Base-by-base conservation (phyloP, 148 eudicot species). In the Fallopia convolvulus region DNA sequence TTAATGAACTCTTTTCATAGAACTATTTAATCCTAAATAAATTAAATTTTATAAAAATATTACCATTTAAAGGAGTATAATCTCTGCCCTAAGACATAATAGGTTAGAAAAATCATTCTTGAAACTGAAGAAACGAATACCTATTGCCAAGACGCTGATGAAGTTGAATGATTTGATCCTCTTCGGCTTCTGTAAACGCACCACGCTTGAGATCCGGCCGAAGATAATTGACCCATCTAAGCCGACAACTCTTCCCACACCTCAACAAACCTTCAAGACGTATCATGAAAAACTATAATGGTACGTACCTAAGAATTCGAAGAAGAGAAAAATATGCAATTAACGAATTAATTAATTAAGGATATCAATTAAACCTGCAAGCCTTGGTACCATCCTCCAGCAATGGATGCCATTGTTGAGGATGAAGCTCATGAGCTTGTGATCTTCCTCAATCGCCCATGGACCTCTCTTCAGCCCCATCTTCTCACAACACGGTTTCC, bases 381-480 rank as follows among this genome's bases (percentile, higher is more conserved):
- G 89, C 81, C 84, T 85, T 5, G 97, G 97, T 49, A 92, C 86
- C 40, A 41, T 83, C 49, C 97, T 83, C 97, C 93, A 92, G 66
- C 92, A 88, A 50, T 77, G 90, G 63, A 86, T 86, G 49, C 97
- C 97, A 74, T 90, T 87, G 53, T 78, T 85, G 63, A 88, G 80
- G 60, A 92, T 90, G 75, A 88, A 92, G 76, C 46, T 82, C 78
- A 88, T 77, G 48, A 92, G 94, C 82, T 84, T 90, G 70, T 85
- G 86, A 82, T 92, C 97, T 85, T 92, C 94, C 77, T 92, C 94
- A 49, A 84, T 86, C 2, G 85, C 85, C 97, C 94, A 92, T 77
- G 97, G 97, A 75, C 94, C 97, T 85, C 90, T 86, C 79, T 88
- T 92, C 82, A 92, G 72, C 23, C 94, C 94, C n/a, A 83, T 79